Evolutionary conservation across 768 basidiomycete genomes (phyloP).

Genomic region (Podaxis rugospora): DNA sequence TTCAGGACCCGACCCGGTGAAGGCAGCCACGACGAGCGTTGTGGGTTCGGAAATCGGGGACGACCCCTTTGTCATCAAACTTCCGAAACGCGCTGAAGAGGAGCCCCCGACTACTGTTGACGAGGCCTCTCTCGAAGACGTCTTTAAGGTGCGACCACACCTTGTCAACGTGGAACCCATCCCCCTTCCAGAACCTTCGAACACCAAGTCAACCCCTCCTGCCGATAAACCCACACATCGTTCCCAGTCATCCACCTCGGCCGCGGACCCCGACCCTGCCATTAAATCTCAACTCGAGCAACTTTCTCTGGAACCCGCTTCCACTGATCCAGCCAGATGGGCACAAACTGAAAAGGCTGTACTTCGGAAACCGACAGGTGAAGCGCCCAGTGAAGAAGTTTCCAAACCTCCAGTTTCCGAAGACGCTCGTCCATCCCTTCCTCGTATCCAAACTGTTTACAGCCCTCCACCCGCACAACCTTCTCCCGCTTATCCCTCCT

Average conservation of each 20-base stretch:
- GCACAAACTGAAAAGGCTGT: slow-evolving; percentile 47
- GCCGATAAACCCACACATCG: slow-evolving; percentile 10
- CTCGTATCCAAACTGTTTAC: slow-evolving; percentile 39
- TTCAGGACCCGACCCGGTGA: slow-evolving; percentile 14
- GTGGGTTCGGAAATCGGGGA: slow-evolving; percentile 37
- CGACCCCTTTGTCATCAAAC: slow-evolving; percentile 46
- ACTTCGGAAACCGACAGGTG: slow-evolving; percentile 28
- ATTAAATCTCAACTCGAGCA: slow-evolving; percentile 37
- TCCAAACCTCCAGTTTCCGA: slow-evolving; percentile 21
- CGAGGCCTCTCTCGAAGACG: slow-evolving; percentile 40
- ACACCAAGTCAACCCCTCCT: slow-evolving; percentile 14
- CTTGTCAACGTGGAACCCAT: slow-evolving; percentile 35
- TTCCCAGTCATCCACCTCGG: background rate
- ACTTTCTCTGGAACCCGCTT: slow-evolving; percentile 28
- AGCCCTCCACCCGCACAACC: slow-evolving; percentile 36
- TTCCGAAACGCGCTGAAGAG: slow-evolving; percentile 41
- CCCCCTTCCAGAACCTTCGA: slow-evolving; percentile 21
- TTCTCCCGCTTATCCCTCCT: slow-evolving; percentile 65
- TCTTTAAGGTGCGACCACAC: slow-evolving; percentile 53
- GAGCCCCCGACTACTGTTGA: slow-evolving; percentile 24
- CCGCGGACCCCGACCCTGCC: slow-evolving; percentile 22
- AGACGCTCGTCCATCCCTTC: slow-evolving; percentile 26
- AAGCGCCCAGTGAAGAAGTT: slow-evolving; percentile 11
- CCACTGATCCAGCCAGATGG: slow-evolving; percentile 30
- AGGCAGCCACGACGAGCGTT: slow-evolving; percentile 17